phyloP scores from a whole-genome alignment of 495 filamentous ascomycete genomes.

The Aspergillus olivimuriae region DNA sequence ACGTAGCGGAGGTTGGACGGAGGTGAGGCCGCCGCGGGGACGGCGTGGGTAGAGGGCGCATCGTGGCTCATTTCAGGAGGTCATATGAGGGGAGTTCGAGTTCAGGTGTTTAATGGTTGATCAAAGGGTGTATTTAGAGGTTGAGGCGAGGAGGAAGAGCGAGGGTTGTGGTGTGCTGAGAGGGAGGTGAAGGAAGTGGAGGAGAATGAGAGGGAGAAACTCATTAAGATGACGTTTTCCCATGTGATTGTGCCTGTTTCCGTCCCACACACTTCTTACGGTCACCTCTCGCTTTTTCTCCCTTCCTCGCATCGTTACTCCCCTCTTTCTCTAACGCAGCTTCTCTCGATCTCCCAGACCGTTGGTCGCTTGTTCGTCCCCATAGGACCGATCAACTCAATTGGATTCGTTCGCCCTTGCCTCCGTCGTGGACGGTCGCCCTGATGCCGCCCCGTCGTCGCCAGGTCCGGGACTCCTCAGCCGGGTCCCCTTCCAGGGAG shows the following conservation, averaged over 20 bases:
- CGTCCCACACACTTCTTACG: too few species aligned
- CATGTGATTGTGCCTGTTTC: constrained; percentile 26
- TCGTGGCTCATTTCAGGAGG: constrained; percentile 27
- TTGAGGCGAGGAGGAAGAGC: too few species aligned
- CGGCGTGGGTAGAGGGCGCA: constrained; percentile 9
- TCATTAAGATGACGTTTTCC: constrained; percentile 13
- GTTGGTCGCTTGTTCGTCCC: constrained; percentile 4
- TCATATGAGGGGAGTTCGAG: constrained; percentile 10
- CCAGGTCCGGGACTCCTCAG: constrained; percentile 31
- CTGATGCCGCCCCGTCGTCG: constrained; percentile 37
- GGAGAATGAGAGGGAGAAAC: constrained; percentile 1
- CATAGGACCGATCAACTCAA: constrained; percentile 1
- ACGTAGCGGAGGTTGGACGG: constrained; percentile 62
- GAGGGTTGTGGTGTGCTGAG: constrained; percentile 1
- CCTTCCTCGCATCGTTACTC: neutral
- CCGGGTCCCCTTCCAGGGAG: too few species aligned
- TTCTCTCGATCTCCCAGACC: neutral
- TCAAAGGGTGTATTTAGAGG: too few species aligned
- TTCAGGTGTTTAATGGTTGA: too few species aligned
- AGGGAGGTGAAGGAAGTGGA: constrained; percentile 8
- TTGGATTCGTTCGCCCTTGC: constrained; percentile 5
- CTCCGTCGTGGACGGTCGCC: constrained; percentile 13
- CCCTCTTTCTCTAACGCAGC: neutral
- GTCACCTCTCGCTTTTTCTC: neutral
- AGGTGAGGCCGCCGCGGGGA: constrained; percentile 1